A percentile compares a stretch with the other conserved stretches of the same genome.
These are phyloP conservation scores for Pichia membranifaciens DNA, from an alignment of 805 yeast species.

Conservation along the genomic window DNA sequence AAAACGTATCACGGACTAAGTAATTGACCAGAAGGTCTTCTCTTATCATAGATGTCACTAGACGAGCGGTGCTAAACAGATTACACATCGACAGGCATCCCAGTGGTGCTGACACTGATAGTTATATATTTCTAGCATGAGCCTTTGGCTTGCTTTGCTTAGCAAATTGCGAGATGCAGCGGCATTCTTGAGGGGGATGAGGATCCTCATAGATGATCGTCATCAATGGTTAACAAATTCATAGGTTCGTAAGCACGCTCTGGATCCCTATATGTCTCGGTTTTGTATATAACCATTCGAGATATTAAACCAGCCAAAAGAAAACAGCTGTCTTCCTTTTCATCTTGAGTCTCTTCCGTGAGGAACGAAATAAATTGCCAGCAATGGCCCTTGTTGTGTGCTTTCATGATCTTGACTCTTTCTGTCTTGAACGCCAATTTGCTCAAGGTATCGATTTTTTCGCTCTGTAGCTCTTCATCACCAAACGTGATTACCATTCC, in stretches of 20 bases:
- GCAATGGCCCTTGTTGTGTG: conserved; percentile 35
- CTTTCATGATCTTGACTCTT: conserved; percentile 31
- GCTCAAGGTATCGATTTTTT: conserved; percentile 33
- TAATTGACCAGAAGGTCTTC: too few species aligned
- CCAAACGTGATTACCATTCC: conserved; percentile 43
- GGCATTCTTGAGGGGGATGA: too few species aligned
- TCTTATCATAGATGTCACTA: too few species aligned
- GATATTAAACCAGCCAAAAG: conserved; percentile 36
- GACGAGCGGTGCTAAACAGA: too few species aligned
- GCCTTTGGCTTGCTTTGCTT: too few species aligned
- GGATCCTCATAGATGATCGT: conserved; percentile 19
- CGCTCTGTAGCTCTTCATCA: conserved; percentile 34
- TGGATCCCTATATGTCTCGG: conserved; percentile 26
- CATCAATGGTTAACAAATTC: conserved; percentile 32
- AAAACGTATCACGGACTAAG: too few species aligned
- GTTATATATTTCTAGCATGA: too few species aligned
- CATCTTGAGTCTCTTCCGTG: conserved; percentile 38
- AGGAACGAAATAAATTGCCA: conserved; percentile 43
- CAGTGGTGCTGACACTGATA: too few species aligned
- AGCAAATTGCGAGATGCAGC: too few species aligned
- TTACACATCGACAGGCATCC: too few species aligned
- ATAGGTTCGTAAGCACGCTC: conserved; percentile 25
- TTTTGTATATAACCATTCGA: conserved; percentile 39
- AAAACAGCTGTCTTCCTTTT: conserved; percentile 38
- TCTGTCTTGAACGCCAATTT: conserved; percentile 24